These are phyloP conservation scores for Cutaneotrichosporon daszewskae DNA, from an alignment of 1,284 basidiomycete genomes.

Conservation along the genomic window DNA sequence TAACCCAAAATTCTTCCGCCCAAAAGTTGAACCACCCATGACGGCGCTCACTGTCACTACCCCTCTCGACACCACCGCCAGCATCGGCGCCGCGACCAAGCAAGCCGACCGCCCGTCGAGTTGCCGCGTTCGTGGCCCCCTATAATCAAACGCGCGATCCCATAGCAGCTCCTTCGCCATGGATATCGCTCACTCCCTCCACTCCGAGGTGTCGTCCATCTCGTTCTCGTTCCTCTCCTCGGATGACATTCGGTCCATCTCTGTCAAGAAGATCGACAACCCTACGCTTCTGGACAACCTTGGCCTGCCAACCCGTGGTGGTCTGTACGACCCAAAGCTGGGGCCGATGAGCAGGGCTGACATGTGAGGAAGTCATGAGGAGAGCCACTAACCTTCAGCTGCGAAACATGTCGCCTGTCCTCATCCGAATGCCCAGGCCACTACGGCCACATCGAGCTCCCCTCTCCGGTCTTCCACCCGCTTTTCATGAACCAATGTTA, in stretches of 20 bases:
- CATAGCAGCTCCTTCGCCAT: conserved; percentile 51
- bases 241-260: conserved; percentile 87
- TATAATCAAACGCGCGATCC: conserved; percentile 1
- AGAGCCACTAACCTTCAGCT: conserved; percentile 53
- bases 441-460: conserved; percentile 78
- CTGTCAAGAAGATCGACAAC: conserved; percentile 94
- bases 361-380: conserved; percentile 59
- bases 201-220: conserved; percentile 74
- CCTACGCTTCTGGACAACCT: conserved; percentile 89
- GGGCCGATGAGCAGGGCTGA: conserved; percentile 83
- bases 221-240: conserved; percentile 93
- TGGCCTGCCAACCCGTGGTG: conserved; percentile 84
- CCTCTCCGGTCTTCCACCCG: conserved; percentile 92
- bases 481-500: conserved; percentile 93
- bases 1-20: no score
- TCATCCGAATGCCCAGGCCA: conserved; percentile 96
- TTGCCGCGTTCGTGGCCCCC: neutral
- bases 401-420: conserved; percentile 84
- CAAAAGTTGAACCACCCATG: no score
- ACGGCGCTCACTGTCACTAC: no score
- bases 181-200: conserved; percentile 88
- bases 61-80: no score
- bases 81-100: no score
- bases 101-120: neutral
- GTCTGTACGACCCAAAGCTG: conserved; percentile 91